Evolutionary conservation across 768 basidiomycete genomes (phyloP), one percentile per base, ranked within the genome.

Genomic region (Sporobolomyces pararoseus): DNA sequence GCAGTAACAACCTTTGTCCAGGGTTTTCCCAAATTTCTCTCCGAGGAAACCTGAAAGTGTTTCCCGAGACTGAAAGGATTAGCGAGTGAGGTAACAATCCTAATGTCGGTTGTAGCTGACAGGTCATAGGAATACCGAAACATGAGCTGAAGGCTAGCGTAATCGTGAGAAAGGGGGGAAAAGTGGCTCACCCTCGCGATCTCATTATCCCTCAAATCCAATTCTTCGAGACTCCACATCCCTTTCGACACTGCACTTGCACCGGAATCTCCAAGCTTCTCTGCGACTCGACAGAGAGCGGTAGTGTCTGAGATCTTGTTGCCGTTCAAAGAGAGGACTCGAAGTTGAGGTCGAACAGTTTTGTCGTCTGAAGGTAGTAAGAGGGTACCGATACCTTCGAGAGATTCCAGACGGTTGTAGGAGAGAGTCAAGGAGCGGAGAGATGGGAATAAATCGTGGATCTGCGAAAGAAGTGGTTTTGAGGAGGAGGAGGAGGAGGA

Each of bases 31-130:
- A 71, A n/a, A 66, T 35, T 27, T 66, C 65, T 12, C 65, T 46
- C 1, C 55, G 46, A 27, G 70, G 70, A n/a, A 71, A n/a, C n/a
- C 70, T 61, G 65, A 71, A 71, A 16, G 50, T 42, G 61, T 71
- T 71, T 19, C 70, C 70, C 31, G 49, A 52, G 13, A 70, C 47
- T 17, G 47, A 46, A 13, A 70, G 23, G 21, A 71, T 47, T 46
- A 66, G 46, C 2, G 61, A 37, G 21, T 37, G 49, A 5, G 65
- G 65, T 29, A 71, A 54, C 32, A 51, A 34, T 27, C 70, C 70
- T 7, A 71, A 50, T 2, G 27, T 21, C 1, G 70, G 70, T 23
- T 53, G 70, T 19, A 71, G 55, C 65, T 71, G 46, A 17, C 12
- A 31, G 39, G n/a, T n/a, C n/a, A n/a, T n/a, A n/a, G n/a, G n/a